Evolutionary conservation across 2,329 filamentous ascomycete species (phyloP), one percentile per base, ranked within the genome.

Genomic region (Aureobasidium musti): DNA sequence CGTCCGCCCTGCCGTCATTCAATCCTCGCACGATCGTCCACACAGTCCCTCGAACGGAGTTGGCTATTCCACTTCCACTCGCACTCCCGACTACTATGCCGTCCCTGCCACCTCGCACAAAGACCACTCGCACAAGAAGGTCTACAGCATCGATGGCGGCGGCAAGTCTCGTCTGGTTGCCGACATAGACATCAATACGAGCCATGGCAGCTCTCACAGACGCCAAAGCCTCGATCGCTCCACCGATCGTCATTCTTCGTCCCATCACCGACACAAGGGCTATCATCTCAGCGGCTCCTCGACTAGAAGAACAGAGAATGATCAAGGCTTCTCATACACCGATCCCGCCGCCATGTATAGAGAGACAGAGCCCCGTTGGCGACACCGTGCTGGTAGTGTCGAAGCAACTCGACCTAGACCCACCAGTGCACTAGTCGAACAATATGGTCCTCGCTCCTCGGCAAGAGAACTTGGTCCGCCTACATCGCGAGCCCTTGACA

Each of bases 401-500:
- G 82, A 83, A 65, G 73, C 73, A 54, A 73, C 71, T 54, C 77
- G 80, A 26, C 74, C 78, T 28, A 77, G 81, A n/a, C 81, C 81
- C 14, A 74, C 74, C 47, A 82, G 80, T 72, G 75, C 82, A 73
- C 71, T 81, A 10, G 70, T 79, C 45, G 77, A 73, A 11, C 69
- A 69, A 14, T 70, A 70, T 50, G 71, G 74, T 41, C 72, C 74
- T 30, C 71, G 77, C 70, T 52, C 71, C 39, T 72, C 75, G 68
- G 59, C 72, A 52, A 72, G 78, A 74, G 71, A 77, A 54, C 54
- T 79, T 19, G 77, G 77, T 2, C 90, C 90, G 11, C 88, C 88
- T 5, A 86, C 87, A 5, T 90, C 87, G 3, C 82, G 89, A 71
- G 89, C 88, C 0, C 86, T 92, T 69, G 89, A 91, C 71, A 90